Evolutionary conservation across 495 filamentous ascomycete species (phyloP).

Genomic region (Aeminium ludgeri): DNA sequence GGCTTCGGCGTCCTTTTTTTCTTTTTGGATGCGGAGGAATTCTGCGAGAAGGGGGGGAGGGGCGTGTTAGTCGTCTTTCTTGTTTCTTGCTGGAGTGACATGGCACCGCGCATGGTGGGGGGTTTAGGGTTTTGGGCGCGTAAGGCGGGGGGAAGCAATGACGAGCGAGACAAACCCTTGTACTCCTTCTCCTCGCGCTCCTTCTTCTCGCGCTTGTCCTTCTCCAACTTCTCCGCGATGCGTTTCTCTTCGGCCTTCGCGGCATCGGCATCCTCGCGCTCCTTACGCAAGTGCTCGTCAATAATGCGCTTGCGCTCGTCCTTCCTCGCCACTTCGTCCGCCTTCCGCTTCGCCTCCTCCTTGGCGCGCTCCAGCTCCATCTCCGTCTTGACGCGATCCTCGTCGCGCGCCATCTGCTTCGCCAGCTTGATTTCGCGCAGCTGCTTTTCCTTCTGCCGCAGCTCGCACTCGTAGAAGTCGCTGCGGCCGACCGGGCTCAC

Average conservation of each 20-base stretch:
- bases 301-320: conserved; percentile 17
- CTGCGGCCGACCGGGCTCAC: conserved; percentile 5
- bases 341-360: conserved; percentile 11
- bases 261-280: conserved; percentile 17
- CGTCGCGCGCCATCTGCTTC: conserved; percentile 9
- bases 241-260: conserved; percentile 16
- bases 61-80: no score
- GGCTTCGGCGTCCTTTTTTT: conserved; percentile 16
- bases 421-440: conserved; percentile 7
- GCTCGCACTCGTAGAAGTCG: conserved; percentile 7
- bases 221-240: conserved; percentile 17
- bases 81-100: no score
- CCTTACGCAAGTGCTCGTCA: conserved; percentile 20
- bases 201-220: conserved; percentile 20
- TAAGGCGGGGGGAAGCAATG: no score
- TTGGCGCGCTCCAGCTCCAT: conserved; percentile 8
- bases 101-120: no score
- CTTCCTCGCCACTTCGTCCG: conserved; percentile 14
- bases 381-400: conserved; percentile 11
- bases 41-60: no score
- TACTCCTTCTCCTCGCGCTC: conserved; percentile 21
- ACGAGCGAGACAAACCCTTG: no score
- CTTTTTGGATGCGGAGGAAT: conserved; percentile 20
- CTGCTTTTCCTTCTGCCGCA: conserved; percentile 11
- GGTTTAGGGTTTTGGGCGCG: no score